These are phyloP conservation scores for Vigna unguiculata DNA, from an alignment of 306 rosid species.

Conservation along the genomic window DNA sequence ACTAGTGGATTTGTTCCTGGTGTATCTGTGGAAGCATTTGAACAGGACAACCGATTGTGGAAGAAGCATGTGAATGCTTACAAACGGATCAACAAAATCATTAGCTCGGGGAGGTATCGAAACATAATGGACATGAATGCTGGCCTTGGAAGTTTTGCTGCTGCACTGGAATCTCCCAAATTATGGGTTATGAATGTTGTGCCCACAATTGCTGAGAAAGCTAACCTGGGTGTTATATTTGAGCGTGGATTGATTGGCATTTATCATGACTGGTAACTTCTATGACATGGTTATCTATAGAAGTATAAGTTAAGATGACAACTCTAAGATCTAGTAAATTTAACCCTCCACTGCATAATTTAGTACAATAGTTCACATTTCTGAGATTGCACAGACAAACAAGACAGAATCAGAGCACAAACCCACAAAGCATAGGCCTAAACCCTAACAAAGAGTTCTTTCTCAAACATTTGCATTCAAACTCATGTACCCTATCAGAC, in stretches of 20 bases:
- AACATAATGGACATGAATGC: conserved; percentile 93
- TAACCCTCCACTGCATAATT: background rate
- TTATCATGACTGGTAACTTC: conserved; percentile 79
- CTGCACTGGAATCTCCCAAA: conserved; percentile 78
- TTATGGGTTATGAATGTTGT: conserved; percentile 89
- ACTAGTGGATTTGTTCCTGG: conserved; percentile 64
- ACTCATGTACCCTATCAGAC: too few relatives aligned
- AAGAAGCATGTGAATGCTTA: conserved; percentile 85
- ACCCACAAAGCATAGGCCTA: too few relatives aligned
- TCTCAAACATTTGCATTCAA: too few relatives aligned
- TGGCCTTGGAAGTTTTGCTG: conserved; percentile 90
- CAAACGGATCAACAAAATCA: conserved; percentile 68
- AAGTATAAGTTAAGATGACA: too few relatives aligned
- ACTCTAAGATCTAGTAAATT: conserved; percentile 1
- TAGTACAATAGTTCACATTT: background rate
- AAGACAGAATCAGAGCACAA: too few relatives aligned
- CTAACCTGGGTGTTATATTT: conserved; percentile 67
- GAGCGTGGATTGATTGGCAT: conserved; percentile 87
- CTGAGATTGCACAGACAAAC: background rate
- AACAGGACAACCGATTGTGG: conserved; percentile 68
- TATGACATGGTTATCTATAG: background rate
- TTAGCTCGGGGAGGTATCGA: conserved; percentile 71
- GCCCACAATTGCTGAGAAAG: conserved; percentile 79
- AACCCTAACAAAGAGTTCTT: too few relatives aligned
- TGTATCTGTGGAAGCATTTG: conserved; percentile 56